Evolutionary conservation across 106 monocot species (phyloP), one percentile per base, ranked within the genome.

Genomic region (Platanthera zijinensis): DNA sequence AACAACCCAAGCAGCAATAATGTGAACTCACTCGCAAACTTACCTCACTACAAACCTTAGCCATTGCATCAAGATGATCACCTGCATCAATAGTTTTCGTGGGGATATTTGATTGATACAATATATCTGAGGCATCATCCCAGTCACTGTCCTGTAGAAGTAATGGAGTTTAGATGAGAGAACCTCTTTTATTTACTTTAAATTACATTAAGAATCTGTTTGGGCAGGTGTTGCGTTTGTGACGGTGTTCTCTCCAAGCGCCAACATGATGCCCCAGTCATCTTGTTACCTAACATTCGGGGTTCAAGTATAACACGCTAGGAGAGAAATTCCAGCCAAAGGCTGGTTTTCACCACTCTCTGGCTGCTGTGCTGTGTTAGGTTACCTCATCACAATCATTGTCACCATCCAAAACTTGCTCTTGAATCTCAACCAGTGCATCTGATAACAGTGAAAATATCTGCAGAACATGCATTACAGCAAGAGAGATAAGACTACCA

Each of bases 61-160:
- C 94, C 83, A 99, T 91, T 50, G 86, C 92, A 80, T 89, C 79
- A 68, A 99, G 84, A 75, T 99, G 88, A 18, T 99, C 85, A 15
- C 74, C 71, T 48, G 94, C 81, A 77, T 84, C 80, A 49, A 73
- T 82, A 80, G 47, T 45, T 79, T 84, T 82, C 70, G 90, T 82
- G 6, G 82, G 77, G 30, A 85, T 78, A 46, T 47, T 82, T 18
- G 89, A 79, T 70, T 89, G 89, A 75, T 83, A 78, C 47, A 88
- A 53, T 48, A 86, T 66, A 48, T 81, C 80, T 39, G 85, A 79
- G 68, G 80, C 77, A 59, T 83, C 96, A 83, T 89, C 94, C 91
- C 88, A 92, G 73, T 95, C 89, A 81, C 89, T 84, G 78, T 94
- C 94, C 99, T 99, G 83, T 19, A 30, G 73, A 45, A 13, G 48